Percentiles rank a stretch among this genome's conserved stretches.
These are phyloP conservation scores for Candida ortonii DNA, from an alignment of 805 yeast species.

Conservation along the genomic window DNA sequence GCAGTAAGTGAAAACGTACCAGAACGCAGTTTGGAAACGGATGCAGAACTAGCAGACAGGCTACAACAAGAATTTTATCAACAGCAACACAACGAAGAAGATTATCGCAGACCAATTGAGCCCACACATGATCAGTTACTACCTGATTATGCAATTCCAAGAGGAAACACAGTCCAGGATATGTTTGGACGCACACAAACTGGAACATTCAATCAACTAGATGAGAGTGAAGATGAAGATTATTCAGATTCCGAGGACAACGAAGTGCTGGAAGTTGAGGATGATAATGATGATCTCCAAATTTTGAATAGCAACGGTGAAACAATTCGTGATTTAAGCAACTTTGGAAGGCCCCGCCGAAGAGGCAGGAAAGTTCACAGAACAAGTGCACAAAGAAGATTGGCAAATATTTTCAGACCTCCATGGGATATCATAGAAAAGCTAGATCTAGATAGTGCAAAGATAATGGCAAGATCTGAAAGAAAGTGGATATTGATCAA, in stretches of 20 bases:
- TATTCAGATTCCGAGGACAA: constrained; percentile 35
- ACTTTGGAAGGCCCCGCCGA: constrained; percentile 26
- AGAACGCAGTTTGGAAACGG: constrained; percentile 19
- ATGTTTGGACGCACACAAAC: constrained; percentile 48
- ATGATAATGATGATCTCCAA: constrained; percentile 38
- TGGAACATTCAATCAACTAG: constrained; percentile 59
- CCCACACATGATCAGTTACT: constrained; percentile 67
- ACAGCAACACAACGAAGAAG: constrained; percentile 37
- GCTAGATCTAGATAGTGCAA: constrained; percentile 71
- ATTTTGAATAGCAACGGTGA: constrained; percentile 38
- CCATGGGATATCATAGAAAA: constrained; percentile 86
- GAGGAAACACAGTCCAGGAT: constrained; percentile 31
- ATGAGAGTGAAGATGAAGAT: constrained; percentile 37
- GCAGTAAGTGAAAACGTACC: constrained; percentile 2
- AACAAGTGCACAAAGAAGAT: constrained; percentile 54
- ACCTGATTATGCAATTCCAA: constrained; percentile 24
- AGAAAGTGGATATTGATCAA: constrained; percentile 84
- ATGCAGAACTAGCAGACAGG: constrained; percentile 56
- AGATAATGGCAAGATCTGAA: constrained; percentile 55
- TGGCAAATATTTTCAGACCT: constrained; percentile 84
- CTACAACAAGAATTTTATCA: constrained; percentile 63
- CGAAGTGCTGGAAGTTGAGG: constrained; percentile 38
- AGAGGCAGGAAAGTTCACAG: constrained; percentile 29
- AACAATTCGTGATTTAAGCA: constrained; percentile 36
- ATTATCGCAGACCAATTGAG: constrained; percentile 74